Base-by-base conservation (phyloP, 2,329 filamentous ascomycete species). In the Trichoderma breve region DNA sequence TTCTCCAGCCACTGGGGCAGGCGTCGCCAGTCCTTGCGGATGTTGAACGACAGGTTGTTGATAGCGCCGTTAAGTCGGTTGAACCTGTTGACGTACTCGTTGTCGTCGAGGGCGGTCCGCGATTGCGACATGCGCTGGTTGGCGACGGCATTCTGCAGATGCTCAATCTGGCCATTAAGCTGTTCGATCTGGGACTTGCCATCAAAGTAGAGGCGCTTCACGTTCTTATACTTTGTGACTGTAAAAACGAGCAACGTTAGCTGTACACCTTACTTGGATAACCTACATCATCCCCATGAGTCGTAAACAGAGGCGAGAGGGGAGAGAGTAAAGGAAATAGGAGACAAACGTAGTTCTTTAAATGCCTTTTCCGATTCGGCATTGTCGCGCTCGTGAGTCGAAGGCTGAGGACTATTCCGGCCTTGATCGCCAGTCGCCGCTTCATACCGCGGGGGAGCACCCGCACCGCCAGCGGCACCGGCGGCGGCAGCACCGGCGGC, bases 221-320 rank as follows among this genome's bases (percentile, higher is more conserved):
- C 95, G 80, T 98, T 97, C 81, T 97, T 97, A 81, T 99, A 99
- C 84, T 99, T 99, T 76, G 90, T 90, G 78, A 96, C 95, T 97
- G 63, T 66, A 51, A 8, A n/a, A 14, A n/a, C 32, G 1, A 14
- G 15, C 9, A 15, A 47, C 6, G 53, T 39, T 69, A 63, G 60
- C n/a, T 32, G 28, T n/a, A 32, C 9, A 60, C 18, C 1, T 32
- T 14, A 21, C n/a, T 24, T 51, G 43, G 43, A 51, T 21, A 11
- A n/a, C 9, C 43, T 7, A 47, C 43, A 4, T 8, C 43, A 47
- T 15, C 39, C 39, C 8, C 8, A 21, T 4, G 8, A 3, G 18
- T 3, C 8, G 18, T 3, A 11, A 3, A 21, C 18, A 21, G 18
- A 11, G n/a, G 6, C 9, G n/a, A 63, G 36, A 62, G 9, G 24